These are phyloP conservation scores for Paulownia fortunei DNA, from an alignment of 257 asterid genomes.

Conservation along the genomic window DNA sequence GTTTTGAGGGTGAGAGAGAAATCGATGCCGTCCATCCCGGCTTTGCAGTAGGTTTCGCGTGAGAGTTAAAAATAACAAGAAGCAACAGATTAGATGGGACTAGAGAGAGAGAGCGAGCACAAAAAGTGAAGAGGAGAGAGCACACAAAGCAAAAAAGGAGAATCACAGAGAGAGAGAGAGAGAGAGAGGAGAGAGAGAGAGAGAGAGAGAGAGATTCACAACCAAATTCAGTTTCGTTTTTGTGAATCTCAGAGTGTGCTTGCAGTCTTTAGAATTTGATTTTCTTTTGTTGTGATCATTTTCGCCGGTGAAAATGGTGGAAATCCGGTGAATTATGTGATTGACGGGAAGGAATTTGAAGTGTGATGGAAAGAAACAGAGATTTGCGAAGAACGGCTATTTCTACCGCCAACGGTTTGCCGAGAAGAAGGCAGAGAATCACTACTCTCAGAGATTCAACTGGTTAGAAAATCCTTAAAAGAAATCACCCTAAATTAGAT, in stretches of 20 bases:
- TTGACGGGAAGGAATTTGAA: slow-evolving; percentile 3
- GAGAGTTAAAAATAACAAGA: slow-evolving; percentile 46
- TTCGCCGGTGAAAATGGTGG: slow-evolving; percentile 39
- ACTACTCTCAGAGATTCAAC: slow-evolving; percentile 45
- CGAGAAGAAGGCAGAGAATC: slow-evolving; percentile 52
- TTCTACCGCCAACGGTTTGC: slow-evolving; percentile 39
- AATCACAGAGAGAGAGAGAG: slow-evolving; percentile 26
- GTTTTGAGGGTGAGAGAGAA: slow-evolving; percentile 39
- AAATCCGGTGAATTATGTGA: slow-evolving; percentile 39
- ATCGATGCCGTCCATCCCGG: slow-evolving; percentile 59
- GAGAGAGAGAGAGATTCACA: slow-evolving; percentile 25
- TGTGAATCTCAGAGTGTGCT: slow-evolving; percentile 42
- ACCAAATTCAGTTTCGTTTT: slow-evolving; percentile 39
- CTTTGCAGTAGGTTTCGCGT: slow-evolving; percentile 64
- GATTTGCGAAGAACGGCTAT: slow-evolving; percentile 38
- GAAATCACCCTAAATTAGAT: not conserved
- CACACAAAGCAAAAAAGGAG: slow-evolving; percentile 25
- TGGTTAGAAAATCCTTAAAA: slow-evolving; percentile 41
- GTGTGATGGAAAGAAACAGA: slow-evolving; percentile 50
- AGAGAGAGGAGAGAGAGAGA: slow-evolving; percentile 11
- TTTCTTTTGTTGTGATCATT: slow-evolving; percentile 19
- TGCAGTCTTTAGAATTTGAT: slow-evolving; percentile 19
- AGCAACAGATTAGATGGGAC: slow-evolving; percentile 45
- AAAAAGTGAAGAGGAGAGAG: slow-evolving; percentile 36
- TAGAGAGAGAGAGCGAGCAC: slow-evolving; percentile 36